Conservation (phyloP, 2,329 filamentous ascomycete species). For the Trichophyton rubrum region DNA sequence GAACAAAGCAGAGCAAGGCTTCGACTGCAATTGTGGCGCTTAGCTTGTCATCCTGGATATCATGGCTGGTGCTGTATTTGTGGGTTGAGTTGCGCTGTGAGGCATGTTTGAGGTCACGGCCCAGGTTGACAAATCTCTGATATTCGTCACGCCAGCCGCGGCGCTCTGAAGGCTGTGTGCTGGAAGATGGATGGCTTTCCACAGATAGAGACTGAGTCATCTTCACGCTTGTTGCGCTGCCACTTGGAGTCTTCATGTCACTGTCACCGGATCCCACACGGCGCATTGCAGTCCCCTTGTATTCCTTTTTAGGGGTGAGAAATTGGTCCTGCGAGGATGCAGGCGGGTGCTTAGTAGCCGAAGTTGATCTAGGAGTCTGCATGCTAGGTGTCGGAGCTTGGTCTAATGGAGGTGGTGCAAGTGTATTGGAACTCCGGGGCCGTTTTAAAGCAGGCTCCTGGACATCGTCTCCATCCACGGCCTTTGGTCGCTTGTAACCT, state of each 20-base stretch:
- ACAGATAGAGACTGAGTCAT: conserved; percentile 11
- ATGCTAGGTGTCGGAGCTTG: conserved; percentile 26
- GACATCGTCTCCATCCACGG: conserved; percentile 18
- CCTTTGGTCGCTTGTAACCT: conserved; percentile 19
- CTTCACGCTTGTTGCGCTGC: conserved; percentile 19
- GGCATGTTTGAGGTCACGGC: conserved; percentile 36
- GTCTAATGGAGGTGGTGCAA: conserved; percentile 17
- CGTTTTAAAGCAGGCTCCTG: conserved; percentile 23
- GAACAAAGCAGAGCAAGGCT: conserved; percentile 36
- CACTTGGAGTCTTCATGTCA: conserved; percentile 30
- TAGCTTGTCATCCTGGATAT: conserved; percentile 23
- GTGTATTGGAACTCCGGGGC: conserved; percentile 22
- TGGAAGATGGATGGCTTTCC: conserved; percentile 15
- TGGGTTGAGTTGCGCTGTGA: conserved; percentile 26
- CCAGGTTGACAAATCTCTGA: conserved; percentile 31
- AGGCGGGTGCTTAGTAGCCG: conserved; percentile 24
- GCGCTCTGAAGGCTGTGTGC: conserved; percentile 25
- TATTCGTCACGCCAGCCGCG: conserved; percentile 34
- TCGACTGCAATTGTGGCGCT: conserved; percentile 32
- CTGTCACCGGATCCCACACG: conserved; percentile 29
- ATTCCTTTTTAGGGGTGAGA: conserved; percentile 33
- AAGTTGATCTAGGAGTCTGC: conserved; percentile 23
- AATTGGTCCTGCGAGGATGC: conserved; percentile 20
- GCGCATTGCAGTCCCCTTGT: conserved; percentile 27
- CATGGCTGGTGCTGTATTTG: conserved; percentile 14